These are phyloP conservation scores for Oryza punctata DNA, from an alignment of 176 grass and related monocot genomes.

Conservation along the genomic window DNA sequence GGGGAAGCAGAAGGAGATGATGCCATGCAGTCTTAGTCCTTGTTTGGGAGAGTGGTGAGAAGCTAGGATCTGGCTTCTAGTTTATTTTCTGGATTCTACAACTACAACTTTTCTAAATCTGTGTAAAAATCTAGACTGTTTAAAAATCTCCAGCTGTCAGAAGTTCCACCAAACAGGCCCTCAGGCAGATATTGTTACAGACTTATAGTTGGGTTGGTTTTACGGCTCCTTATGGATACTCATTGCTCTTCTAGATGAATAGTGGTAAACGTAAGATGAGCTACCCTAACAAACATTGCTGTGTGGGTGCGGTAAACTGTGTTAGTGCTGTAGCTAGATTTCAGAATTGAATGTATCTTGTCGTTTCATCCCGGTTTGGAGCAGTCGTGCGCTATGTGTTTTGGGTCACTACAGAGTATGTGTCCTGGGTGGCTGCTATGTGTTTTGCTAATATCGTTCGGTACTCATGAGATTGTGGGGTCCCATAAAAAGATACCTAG, in stretches of 20 bases:
- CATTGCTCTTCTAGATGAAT: neutral
- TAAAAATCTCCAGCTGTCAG: no score
- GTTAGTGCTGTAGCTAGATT: slow-evolving; percentile 18
- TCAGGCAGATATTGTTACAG: neutral
- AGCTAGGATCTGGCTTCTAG: no score
- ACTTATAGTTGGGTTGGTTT: neutral
- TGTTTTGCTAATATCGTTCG: neutral
- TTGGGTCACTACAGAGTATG: neutral
- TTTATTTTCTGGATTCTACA: no score
- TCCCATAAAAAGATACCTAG: neutral
- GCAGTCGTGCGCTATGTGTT: neutral
- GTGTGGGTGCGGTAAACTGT: slow-evolving; percentile 18
- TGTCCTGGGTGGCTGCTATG: neutral
- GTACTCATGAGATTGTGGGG: neutral
- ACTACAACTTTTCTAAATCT: no score
- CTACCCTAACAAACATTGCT: neutral
- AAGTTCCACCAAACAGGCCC: no score
- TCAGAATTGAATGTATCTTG: neutral
- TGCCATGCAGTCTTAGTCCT: slow-evolving; percentile 63
- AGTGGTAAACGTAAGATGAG: neutral
- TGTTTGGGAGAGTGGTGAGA: no score
- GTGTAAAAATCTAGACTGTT: no score
- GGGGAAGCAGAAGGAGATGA: slow-evolving; percentile 58
- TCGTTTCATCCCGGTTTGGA: neutral
- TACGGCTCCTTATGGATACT: neutral